Conservation (phyloP, 495 filamentous ascomycete genomes). For the Penicillium herquei region DNA sequence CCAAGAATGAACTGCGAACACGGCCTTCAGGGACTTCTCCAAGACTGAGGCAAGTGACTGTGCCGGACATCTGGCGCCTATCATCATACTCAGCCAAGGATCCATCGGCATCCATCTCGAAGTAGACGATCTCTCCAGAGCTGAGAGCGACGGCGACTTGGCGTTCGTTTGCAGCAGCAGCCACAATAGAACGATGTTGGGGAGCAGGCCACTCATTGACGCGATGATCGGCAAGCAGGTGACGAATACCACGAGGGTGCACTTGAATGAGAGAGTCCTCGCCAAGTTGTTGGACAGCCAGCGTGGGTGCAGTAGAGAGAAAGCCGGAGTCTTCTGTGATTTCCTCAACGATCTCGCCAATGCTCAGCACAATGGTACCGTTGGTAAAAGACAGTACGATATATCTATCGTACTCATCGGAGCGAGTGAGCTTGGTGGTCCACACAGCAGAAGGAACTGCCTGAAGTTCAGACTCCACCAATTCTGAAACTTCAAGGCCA, state of each 20-base stretch:
- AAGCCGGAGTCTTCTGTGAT: constrained; percentile 85
- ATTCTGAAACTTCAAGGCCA: constrained; percentile 88
- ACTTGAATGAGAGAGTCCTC: constrained; percentile 92
- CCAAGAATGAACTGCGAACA: constrained; percentile 80
- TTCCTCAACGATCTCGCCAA: constrained; percentile 95
- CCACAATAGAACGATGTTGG: constrained; percentile 90
- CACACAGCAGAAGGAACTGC: constrained; percentile 85
- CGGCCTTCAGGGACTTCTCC: constrained; percentile 92
- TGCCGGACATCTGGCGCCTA: constrained; percentile 92
- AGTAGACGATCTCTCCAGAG: constrained; percentile 95
- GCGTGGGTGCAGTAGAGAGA: constrained; percentile 76
- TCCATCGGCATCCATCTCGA: constrained; percentile 92
- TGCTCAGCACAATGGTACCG: constrained; percentile 81
- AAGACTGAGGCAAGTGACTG: constrained; percentile 87
- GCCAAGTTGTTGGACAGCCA: constrained; percentile 91
- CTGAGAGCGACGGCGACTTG: constrained; percentile 93
- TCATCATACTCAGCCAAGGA: constrained; percentile 92
- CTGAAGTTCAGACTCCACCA: constrained; percentile 87
- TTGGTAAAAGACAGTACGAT: constrained; percentile 70
- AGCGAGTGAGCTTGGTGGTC: constrained; percentile 84
- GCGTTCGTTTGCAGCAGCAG: constrained; percentile 89
- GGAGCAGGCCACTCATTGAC: constrained; percentile 95
- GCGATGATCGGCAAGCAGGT: constrained; percentile 74
- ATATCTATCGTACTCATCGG: constrained; percentile 82
- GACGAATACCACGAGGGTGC: constrained; percentile 90